A percentile compares a stretch with the other conserved stretches of the same genome.
Conservation (phyloP, 2,329 filamentous ascomycete species). For the Tricladium varicosporioides region DNA sequence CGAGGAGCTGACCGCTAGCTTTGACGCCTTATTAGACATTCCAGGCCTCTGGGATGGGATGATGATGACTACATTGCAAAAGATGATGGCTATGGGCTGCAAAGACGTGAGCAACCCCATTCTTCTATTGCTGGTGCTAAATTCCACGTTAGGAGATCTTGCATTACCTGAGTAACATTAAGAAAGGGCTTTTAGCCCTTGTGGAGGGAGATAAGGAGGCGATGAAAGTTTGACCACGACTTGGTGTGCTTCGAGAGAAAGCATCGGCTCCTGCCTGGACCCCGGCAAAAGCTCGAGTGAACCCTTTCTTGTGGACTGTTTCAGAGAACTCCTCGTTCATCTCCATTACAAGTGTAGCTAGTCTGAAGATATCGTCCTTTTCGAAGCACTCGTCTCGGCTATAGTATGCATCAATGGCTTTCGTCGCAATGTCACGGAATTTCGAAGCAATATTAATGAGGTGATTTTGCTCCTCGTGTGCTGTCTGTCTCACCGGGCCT, state of each 20-base stretch:
- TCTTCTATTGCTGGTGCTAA: too few relatives aligned
- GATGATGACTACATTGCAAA: too few relatives aligned
- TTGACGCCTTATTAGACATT: too few relatives aligned
- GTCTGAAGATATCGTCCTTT: background rate
- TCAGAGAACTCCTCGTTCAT: slow-evolving; percentile 8
- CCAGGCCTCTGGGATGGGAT: too few relatives aligned
- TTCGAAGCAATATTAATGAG: background rate
- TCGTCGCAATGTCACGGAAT: background rate
- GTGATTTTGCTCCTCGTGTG: background rate
- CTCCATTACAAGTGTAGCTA: slow-evolving; percentile 7
- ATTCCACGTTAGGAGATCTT: too few relatives aligned
- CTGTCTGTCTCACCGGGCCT: background rate
- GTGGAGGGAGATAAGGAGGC: too few relatives aligned
- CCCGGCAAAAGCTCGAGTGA: background rate
- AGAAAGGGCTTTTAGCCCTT: too few relatives aligned
- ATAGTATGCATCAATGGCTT: slow-evolving; percentile 9
- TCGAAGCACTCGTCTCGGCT: slow-evolving; percentile 9
- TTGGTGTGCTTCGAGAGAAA: slow-evolving; percentile 53
- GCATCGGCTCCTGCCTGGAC: slow-evolving; percentile 49
- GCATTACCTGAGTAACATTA: too few relatives aligned
- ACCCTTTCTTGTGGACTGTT: background rate
- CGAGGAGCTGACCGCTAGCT: too few relatives aligned
- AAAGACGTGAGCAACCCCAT: too few relatives aligned
- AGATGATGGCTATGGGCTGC: too few relatives aligned
- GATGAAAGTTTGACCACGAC: too few relatives aligned